phyloP scores from a whole-genome alignment of 2,329 filamentous ascomycete genomes.

The Didymella sp. region DNA sequence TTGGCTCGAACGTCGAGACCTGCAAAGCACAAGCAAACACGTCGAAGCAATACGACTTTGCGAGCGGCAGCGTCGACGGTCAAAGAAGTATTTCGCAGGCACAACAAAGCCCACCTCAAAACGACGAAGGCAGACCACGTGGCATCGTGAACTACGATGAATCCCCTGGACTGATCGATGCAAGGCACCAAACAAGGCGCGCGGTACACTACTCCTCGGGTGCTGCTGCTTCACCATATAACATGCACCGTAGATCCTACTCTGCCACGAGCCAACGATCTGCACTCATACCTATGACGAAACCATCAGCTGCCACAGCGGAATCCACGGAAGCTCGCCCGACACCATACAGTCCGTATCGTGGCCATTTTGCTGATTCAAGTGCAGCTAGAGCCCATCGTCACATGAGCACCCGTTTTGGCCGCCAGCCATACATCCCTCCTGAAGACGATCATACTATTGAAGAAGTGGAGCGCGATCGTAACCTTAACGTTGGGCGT shows the following conservation, averaged over 20 bases:
- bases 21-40: constrained; percentile 24
- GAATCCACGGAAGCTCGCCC: constrained; percentile 2
- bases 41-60: constrained; percentile 19
- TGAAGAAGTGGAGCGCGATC: constrained; percentile 25
- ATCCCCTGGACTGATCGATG: constrained; percentile 13
- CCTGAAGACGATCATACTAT: constrained; percentile 37
- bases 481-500: constrained; percentile 32
- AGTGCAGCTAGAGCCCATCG: constrained; percentile 35
- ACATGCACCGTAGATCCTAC: constrained; percentile 15
- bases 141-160: constrained; percentile 22
- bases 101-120: constrained; percentile 11
- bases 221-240: constrained; percentile 14
- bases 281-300: constrained; percentile 13
- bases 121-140: constrained; percentile 21
- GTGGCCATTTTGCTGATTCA: constrained; percentile 28
- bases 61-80: constrained; percentile 11
- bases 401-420: constrained; percentile 34
- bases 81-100: constrained; percentile 13
- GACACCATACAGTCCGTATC: constrained; percentile 32
- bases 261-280: constrained; percentile 6
- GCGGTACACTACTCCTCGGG: not conserved
- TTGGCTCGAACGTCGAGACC: constrained; percentile 1
- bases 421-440: constrained; percentile 34
- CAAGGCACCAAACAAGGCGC: constrained; percentile 1
- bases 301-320: constrained; percentile 1